A percentile compares a stretch with the other conserved stretches of the same genome.
These are phyloP conservation scores for Fusarium sp. DNA, from an alignment of 2,329 filamentous ascomycete species.

Conservation along the genomic window DNA sequence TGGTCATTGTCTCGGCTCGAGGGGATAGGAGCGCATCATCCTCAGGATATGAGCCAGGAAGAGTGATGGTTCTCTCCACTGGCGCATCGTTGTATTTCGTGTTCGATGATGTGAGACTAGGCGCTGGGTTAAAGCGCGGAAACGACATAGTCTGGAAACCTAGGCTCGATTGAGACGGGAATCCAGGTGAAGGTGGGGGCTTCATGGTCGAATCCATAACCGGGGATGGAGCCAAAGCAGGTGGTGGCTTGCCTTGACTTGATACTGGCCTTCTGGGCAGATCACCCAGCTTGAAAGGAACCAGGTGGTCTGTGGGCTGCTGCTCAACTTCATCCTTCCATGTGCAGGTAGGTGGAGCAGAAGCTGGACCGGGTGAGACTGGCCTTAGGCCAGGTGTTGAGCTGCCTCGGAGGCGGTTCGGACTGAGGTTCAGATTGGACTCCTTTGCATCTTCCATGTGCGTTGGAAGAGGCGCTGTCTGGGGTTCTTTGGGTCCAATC, in stretches of 20 bases:
- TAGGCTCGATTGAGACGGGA: conserved; percentile 57
- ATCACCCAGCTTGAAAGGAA: conserved; percentile 42
- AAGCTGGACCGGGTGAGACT: conserved; percentile 75
- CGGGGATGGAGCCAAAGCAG: conserved; percentile 28
- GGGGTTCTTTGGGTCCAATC: conserved; percentile 67
- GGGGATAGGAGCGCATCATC: conserved; percentile 78
- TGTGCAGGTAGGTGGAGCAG: conserved; percentile 74
- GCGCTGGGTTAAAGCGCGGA: conserved; percentile 42
- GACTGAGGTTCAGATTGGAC: conserved; percentile 57
- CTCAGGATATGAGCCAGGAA: conserved; percentile 55
- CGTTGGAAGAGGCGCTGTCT: conserved; percentile 72
- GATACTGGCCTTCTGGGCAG: conserved; percentile 57
- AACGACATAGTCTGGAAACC: conserved; percentile 59
- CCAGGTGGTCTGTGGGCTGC: conserved; percentile 45
- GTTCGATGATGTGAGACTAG: conserved; percentile 11
- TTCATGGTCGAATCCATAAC: conserved; percentile 51
- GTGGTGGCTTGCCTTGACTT: conserved; percentile 43
- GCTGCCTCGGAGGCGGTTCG: conserved; percentile 65
- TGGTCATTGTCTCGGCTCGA: conserved; percentile 79
- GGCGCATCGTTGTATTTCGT: conserved; percentile 38
- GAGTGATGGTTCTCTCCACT: conserved; percentile 55
- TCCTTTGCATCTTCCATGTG: conserved; percentile 64
- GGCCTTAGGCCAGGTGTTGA: conserved; percentile 66
- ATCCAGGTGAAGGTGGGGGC: conserved; percentile 63
- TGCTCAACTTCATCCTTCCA: conserved; percentile 68